A percentile compares a stretch with the other conserved stretches of the same genome.
These are phyloP conservation scores for Helenozyma baotianmanensis DNA, from an alignment of 805 yeast species.

Conservation along the genomic window DNA sequence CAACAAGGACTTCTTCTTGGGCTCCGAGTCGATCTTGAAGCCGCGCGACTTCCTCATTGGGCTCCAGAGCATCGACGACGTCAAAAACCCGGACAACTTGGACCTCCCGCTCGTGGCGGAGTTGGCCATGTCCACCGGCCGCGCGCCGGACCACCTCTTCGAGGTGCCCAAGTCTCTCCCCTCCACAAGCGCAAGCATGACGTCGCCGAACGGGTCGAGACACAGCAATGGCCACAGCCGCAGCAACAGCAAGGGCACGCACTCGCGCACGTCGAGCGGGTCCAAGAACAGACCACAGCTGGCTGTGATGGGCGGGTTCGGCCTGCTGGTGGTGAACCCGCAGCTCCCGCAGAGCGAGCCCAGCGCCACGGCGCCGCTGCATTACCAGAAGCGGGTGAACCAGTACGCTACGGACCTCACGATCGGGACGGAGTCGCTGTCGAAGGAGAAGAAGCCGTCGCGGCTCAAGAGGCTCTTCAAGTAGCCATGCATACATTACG, in stretches of 20 bases:
- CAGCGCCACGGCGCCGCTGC: conserved; percentile 6
- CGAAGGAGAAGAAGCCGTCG: conserved; percentile 16
- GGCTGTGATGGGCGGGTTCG: background rate
- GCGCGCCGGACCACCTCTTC: conserved; percentile 15
- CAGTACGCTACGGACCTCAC: conserved; percentile 12
- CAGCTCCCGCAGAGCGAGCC: conserved; percentile 4
- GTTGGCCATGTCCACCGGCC: conserved; percentile 8
- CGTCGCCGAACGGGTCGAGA: conserved; percentile 1
- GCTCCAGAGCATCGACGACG: conserved; percentile 35
- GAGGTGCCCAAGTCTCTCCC: conserved; percentile 8
- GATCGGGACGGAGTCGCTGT: conserved; percentile 3
- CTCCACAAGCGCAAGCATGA: background rate
- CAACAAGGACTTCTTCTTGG: conserved; percentile 62
- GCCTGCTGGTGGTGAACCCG: conserved; percentile 4
- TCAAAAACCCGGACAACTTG: conserved; percentile 36
- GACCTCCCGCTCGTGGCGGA: conserved; percentile 24
- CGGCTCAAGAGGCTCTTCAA: conserved; percentile 16
- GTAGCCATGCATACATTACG: conserved; percentile 2
- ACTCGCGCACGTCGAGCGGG: background rate
- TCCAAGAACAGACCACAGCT: background rate
- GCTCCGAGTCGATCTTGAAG: conserved; percentile 34
- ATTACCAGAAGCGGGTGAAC: conserved; percentile 11
- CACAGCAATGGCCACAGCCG: conserved; percentile 1
- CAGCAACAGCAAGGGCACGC: background rate
- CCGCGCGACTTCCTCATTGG: conserved; percentile 48